Evolutionary conservation across 2,329 filamentous ascomycete species (phyloP), one percentile per base, ranked within the genome.

Genomic region (Aspergillus clavatus): DNA sequence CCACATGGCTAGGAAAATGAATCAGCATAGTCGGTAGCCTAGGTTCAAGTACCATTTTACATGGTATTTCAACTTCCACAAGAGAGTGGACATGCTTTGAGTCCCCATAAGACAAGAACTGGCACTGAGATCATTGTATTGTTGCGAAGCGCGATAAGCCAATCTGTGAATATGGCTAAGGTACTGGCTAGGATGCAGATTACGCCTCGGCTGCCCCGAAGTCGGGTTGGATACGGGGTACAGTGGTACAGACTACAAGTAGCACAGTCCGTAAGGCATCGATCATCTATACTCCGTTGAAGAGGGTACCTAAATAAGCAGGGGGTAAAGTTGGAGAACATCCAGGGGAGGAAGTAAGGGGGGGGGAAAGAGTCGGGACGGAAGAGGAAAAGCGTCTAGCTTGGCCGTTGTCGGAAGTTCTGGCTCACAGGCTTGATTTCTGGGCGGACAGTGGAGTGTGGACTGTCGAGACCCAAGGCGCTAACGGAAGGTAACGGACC

Each of bases 331-430:
- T n/a, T n/a, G n/a, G n/a, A n/a, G n/a, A n/a, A n/a, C 28, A 24
- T 22, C 14, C 16, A 28, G 35, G 16, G 29, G 40, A 40, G 40
- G 29, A 29, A 29, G 38, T 35, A 38, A 40, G 31, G 33, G 18
- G 19, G 31, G 23, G 33, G 37, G 22, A 19, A 38, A 29, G 52
- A 53, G 51, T 48, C 55, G 51, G 58, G 46, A 46, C 39, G 42
- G 45, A 46, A 48, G 44, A 38, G 47, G 52, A 43, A 51, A 51
- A 45, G 46, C 45, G 44, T 40, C 36, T 27, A 49, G 46, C 57
- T 59, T 59, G 59, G 54, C 60, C 59, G 60, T 61, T 61, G 59
- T 63, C 60, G 60, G 60, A 57, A 58, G 44, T 16, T 11, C 29
- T 48, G 43, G 43, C n/a, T 40, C 40, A 45, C 36, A 28, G 45